A percentile compares a stretch with the other conserved stretches of the same genome.
Conservation (phyloP, 2,329 filamentous ascomycete genomes). For the Ustulina deusta region DNA sequence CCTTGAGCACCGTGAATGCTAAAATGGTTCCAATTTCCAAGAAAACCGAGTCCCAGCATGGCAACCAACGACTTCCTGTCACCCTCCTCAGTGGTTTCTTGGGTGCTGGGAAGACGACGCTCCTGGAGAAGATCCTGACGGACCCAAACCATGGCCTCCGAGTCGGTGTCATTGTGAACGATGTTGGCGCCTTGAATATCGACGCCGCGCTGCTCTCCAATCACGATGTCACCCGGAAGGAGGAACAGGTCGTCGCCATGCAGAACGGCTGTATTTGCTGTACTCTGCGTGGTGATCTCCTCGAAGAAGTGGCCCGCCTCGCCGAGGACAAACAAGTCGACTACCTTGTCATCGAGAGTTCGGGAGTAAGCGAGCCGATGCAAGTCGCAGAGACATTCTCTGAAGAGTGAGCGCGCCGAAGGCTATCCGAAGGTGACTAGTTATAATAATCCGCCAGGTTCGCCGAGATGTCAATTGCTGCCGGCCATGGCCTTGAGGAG, state of each 20-base stretch:
- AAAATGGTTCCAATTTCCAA: constrained; percentile 24
- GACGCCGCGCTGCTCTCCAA: constrained; percentile 72
- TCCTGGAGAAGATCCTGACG: constrained; percentile 75
- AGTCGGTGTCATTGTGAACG: constrained; percentile 80
- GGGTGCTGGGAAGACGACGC: constrained; percentile 77
- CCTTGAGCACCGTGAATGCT: not conserved
- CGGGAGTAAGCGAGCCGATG: constrained; percentile 40
- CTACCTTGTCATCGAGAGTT: constrained; percentile 53
- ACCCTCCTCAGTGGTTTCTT: constrained; percentile 72
- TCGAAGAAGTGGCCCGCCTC: constrained; percentile 75
- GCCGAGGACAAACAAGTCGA: constrained; percentile 73
- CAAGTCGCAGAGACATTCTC: constrained; percentile 43
- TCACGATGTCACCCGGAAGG: constrained; percentile 64
- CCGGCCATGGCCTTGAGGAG: constrained; percentile 47
- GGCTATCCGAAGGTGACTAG: constrained; percentile 75
- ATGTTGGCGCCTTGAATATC: constrained; percentile 75
- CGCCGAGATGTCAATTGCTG: constrained; percentile 48
- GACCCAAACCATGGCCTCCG: constrained; percentile 72
- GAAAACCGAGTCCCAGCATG: not conserved
- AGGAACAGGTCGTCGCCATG: constrained; percentile 74
- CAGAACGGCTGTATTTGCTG: constrained; percentile 84
- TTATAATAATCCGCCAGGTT: constrained; percentile 54
- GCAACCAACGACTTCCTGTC: constrained; percentile 61
- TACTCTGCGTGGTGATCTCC: constrained; percentile 76
- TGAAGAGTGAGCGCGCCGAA: constrained; percentile 63